Evolutionary conservation across 345 rosid species (phyloP), one percentile per base, ranked within the genome.

Genomic region (Melaleuca quinquenervia): DNA sequence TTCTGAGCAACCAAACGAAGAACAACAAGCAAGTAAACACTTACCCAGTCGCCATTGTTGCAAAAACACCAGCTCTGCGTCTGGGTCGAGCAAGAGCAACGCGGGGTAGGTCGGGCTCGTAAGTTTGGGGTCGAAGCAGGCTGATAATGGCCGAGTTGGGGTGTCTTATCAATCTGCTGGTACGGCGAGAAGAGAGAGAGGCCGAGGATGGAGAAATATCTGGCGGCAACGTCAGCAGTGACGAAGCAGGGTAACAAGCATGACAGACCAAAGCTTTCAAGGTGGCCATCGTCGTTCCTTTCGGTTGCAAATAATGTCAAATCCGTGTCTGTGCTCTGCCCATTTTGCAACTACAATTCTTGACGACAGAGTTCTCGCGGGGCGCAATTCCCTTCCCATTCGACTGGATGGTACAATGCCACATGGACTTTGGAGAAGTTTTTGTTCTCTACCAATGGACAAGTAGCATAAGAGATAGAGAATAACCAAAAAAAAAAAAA

Each of bases 41-140:
- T 36, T 48, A 87, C 88, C 88, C 86, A 87, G 88, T 27, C 6
- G 88, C 88, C 88, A 84, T 84, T 13, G 56, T 52, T 29, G 86
- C 54, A 50, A 84, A 84, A 56, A 87, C 54, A 18, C 86, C 51
- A 6, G 78, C 84, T 22, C 86, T 84, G 22, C 29, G 14, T 36
- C 52, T 27, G 60, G 52, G 22, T n/a, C 82, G 87, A 29, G 70
- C 83, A n/a, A 55, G 36, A n/a, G 48, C 87, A 22, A 32, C 52
- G 52, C 32, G 64, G 48, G 52, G n/a, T 55, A 82, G 84, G 16
- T 29, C 36, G 70, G 86, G 76, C 36, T 53, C 50, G 49, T 8
- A 24, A 24, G 84, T 5, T 82, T 1, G 45, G n/a, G 52, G 45
- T 22, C 52, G 85, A 24, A 56, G 84, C 53, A 58, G 58, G 32